These are phyloP conservation scores for Tillandsia fasciculata DNA, from an alignment of 176 grass and related monocot species.

Conservation along the genomic window DNA sequence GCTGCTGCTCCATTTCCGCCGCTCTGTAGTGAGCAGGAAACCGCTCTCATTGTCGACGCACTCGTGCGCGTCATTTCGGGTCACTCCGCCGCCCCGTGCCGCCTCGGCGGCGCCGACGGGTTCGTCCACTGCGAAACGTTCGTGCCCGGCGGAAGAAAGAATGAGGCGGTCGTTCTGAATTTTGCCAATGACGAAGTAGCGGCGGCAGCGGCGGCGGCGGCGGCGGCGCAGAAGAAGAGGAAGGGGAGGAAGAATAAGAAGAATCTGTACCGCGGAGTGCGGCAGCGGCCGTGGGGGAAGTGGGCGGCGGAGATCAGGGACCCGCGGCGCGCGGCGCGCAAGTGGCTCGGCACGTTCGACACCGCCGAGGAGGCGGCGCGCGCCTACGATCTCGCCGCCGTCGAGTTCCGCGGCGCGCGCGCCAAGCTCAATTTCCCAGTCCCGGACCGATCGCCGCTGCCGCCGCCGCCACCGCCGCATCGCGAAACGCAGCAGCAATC, in stretches of 20 bases:
- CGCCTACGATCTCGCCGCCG: constrained; percentile 12
- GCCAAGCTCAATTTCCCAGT: constrained; percentile 40
- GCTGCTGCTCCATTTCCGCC: too few relatives aligned
- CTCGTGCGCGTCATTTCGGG: constrained; percentile 62
- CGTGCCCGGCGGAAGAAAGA: too few relatives aligned
- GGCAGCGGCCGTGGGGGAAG: constrained; percentile 20
- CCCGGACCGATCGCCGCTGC: constrained; percentile 9
- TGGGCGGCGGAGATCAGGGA: constrained; percentile 22
- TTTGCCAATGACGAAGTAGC: constrained; percentile 13
- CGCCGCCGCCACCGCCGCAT: background rate
- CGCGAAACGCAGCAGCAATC: background rate
- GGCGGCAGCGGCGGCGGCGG: background rate
- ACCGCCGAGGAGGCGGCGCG: constrained; percentile 2
- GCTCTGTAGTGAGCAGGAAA: constrained; percentile 39
- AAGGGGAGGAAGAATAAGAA: constrained; percentile 7
- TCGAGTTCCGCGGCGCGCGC: constrained; percentile 16
- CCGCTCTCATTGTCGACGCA: constrained; percentile 49
- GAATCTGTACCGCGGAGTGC: constrained; percentile 14
- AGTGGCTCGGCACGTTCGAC: constrained; percentile 22
- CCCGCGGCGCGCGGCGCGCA: constrained; percentile 12
- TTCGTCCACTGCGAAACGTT: constrained; percentile 4
- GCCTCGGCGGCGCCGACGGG: constrained; percentile 42
- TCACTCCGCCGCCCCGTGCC: constrained; percentile 37
- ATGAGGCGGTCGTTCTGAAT: constrained; percentile 38
- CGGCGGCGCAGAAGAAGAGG: background rate